Evolutionary conservation across 805 yeast species (phyloP).

Genomic region (Peterozyma xylosa): DNA sequence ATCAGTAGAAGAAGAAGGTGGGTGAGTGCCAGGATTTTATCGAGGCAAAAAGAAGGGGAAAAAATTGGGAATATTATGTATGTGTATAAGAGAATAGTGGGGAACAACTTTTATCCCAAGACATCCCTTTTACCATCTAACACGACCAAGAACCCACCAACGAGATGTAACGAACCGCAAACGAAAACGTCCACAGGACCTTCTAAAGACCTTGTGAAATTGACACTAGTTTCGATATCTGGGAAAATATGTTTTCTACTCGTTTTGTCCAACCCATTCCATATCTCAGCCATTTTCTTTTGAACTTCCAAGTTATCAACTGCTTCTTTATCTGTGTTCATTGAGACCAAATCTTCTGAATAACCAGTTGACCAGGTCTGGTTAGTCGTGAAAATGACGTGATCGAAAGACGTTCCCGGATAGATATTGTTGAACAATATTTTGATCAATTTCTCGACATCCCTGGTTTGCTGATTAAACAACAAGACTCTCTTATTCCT

Average conservation of each 20-base stretch:
- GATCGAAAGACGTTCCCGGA: constrained; percentile 48
- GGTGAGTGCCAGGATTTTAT: background rate
- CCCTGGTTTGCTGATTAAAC: constrained; percentile 94
- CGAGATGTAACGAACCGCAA: constrained; percentile 88
- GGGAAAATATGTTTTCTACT: constrained; percentile 42
- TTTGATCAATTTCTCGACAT: constrained; percentile 57
- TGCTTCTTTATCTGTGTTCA: constrained; percentile 72
- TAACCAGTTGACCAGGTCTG: constrained; percentile 89
- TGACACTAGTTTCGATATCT: constrained; percentile 70
- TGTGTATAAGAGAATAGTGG: too few species aligned
- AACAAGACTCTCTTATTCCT: constrained; percentile 42
- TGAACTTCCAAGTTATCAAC: constrained; percentile 82
- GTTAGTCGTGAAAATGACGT: constrained; percentile 83
- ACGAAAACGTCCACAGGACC: constrained; percentile 70
- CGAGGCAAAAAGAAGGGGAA: constrained; percentile 1
- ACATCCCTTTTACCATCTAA: constrained; percentile 38
- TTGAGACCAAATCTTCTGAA: constrained; percentile 74
- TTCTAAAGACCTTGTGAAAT: constrained; percentile 39
- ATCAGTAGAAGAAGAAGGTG: background rate
- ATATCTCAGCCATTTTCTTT: constrained; percentile 58
- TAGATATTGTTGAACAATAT: constrained; percentile 38
- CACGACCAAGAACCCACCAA: constrained; percentile 89
- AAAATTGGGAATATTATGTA: too few species aligned
- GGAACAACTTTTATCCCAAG: too few species aligned
- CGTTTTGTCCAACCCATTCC: constrained; percentile 48